A percentile compares a stretch with the other conserved stretches of the same genome.
Conservation (phyloP, 352 stramenopile species). For the Globisporangium ultimum region DNA sequence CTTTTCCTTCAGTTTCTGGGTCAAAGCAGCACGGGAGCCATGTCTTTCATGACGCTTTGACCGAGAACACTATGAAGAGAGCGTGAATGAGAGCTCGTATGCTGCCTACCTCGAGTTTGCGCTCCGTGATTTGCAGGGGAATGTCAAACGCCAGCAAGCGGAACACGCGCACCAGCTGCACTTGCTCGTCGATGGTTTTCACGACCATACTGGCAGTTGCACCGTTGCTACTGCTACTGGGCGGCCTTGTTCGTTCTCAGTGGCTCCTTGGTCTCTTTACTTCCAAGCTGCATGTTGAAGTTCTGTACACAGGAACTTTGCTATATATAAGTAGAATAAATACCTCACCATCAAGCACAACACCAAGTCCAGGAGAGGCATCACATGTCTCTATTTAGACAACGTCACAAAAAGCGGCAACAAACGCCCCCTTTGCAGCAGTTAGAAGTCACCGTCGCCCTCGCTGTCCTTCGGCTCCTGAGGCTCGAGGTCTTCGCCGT, state of each 20-base stretch:
- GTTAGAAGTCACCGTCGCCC: constrained; percentile 26
- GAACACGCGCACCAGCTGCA: constrained; percentile 74
- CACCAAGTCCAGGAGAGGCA: no score
- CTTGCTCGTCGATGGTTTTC: constrained; percentile 69
- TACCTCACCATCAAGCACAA: no score
- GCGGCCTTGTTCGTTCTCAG: constrained; percentile 15
- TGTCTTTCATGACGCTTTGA: neutral
- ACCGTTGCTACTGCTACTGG: constrained; percentile 17
- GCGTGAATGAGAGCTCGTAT: neutral
- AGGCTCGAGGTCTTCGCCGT: constrained; percentile 95
- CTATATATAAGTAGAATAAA: no score
- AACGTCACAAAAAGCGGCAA: neutral
- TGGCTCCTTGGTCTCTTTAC: constrained; percentile 11
- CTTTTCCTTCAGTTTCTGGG: constrained; percentile 46
- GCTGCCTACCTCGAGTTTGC: constrained; percentile 51
- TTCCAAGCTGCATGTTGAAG: neutral
- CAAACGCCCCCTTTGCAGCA: neutral
- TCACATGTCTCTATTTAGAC: constrained; percentile 3
- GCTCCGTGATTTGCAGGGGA: constrained; percentile 47
- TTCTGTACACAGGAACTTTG: no score
- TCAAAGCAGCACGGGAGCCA: neutral
- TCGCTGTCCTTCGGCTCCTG: constrained; percentile 69
- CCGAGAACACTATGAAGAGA: no score
- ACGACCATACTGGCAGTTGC: constrained; percentile 17
- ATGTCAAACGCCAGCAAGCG: constrained; percentile 66